Percentiles rank a stretch among this genome's conserved stretches.
phyloP scores from a whole-genome alignment of 2,329 filamentous ascomycete genomes.

The Penicillium sp. region DNA sequence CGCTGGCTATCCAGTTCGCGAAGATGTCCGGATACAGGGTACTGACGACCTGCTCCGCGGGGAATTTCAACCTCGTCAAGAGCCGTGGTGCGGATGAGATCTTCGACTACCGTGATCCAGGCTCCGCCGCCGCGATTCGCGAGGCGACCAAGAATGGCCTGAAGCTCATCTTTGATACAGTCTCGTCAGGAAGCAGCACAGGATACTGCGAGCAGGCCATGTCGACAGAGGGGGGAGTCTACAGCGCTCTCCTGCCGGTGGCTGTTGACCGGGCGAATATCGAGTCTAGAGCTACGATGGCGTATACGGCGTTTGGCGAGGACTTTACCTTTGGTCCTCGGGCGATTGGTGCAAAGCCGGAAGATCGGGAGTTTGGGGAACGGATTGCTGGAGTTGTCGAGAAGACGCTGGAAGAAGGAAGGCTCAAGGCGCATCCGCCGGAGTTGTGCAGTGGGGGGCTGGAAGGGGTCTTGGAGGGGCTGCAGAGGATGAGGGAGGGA shows the following conservation, averaged over 20 bases:
- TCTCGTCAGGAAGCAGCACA: background rate
- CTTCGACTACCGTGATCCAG: constrained; percentile 20
- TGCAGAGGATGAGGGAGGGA: constrained; percentile 7
- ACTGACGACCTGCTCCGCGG: constrained; percentile 9
- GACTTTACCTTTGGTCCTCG: background rate
- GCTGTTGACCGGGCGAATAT: background rate
- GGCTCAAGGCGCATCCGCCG: background rate
- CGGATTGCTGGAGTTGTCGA: background rate
- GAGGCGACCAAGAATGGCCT: constrained; percentile 18
- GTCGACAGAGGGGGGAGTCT: constrained; percentile 11
- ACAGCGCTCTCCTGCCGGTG: background rate
- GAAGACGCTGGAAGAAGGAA: background rate
- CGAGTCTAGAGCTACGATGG: background rate
- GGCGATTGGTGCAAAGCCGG: background rate
- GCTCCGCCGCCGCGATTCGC: constrained; percentile 18
- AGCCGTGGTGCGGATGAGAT: constrained; percentile 18
- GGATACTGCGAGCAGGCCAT: constrained; percentile 18
- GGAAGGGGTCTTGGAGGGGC: background rate
- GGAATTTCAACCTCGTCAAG: constrained; percentile 19
- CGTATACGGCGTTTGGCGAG: background rate
- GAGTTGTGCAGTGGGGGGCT: constrained; percentile 2
- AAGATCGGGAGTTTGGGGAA: background rate
- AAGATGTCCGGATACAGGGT: constrained; percentile 8
- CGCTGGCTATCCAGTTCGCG: constrained; percentile 5
- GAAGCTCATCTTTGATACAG: constrained; percentile 15